Percentiles rank a stretch among this genome's conserved stretches.
These are phyloP conservation scores for Ambrosia hybrid DNA, from an alignment of 140 eudicot genomes.

Conservation along the genomic window DNA sequence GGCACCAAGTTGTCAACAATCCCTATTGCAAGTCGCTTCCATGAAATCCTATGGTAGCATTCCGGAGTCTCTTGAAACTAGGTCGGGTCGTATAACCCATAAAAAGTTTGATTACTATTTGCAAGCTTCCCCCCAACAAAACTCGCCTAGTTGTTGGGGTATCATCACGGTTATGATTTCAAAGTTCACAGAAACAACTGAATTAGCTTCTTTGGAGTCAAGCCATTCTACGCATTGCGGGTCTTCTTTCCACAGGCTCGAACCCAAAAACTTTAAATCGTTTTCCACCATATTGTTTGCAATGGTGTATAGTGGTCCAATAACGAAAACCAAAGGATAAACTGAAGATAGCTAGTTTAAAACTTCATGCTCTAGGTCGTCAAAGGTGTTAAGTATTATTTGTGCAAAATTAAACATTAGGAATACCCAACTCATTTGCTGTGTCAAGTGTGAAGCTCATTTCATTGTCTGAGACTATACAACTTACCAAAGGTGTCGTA, in stretches of 20 bases:
- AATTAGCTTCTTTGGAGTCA: neutral
- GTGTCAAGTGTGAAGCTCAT: slow-evolving; percentile 18
- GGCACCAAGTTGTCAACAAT: neutral
- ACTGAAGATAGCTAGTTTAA: neutral
- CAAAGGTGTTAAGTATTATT: slow-evolving; percentile 25
- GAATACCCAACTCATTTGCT: neutral
- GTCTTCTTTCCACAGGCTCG: neutral
- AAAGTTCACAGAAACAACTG: neutral
- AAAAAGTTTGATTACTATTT: neutral
- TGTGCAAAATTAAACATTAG: slow-evolving; percentile 13
- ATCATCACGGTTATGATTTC: neutral
- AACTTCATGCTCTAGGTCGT: slow-evolving; percentile 26
- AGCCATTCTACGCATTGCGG: neutral
- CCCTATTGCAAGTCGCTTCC: slow-evolving; percentile 18
- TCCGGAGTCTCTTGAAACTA: slow-evolving; percentile 18
- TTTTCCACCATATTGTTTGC: neutral
- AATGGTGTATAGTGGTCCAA: slow-evolving; percentile 23
- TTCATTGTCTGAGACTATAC: neutral
- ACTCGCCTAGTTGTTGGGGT: neutral
- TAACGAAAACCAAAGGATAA: slow-evolving; percentile 11
- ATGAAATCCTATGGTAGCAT: slow-evolving; percentile 17
- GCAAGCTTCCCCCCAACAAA: neutral
- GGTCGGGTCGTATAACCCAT: neutral
- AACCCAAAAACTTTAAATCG: neutral
- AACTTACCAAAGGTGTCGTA: slow-evolving; percentile 2